Evolutionary conservation across 768 basidiomycete genomes (phyloP).

Genomic region (Collybia mongolica): DNA sequence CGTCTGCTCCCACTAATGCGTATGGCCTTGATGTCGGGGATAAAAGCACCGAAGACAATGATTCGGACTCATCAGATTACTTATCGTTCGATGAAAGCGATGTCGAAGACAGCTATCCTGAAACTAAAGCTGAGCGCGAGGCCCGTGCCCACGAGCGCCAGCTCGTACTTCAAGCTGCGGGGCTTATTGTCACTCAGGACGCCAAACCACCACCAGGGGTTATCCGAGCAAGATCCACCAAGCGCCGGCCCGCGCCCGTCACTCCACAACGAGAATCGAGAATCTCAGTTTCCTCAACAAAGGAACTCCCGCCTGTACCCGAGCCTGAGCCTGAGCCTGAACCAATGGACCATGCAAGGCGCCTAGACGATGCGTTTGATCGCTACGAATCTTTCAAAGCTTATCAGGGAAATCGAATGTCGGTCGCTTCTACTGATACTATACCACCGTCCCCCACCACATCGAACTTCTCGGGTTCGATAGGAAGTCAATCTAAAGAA

Average conservation of each 20-base stretch:
- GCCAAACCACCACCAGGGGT: conserved; percentile 47
- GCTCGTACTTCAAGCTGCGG: conserved; percentile 86
- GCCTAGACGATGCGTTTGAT: conserved; percentile 83
- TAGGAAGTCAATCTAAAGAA: conserved; percentile 17
- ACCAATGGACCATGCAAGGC: conserved; percentile 36
- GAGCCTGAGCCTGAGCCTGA: conserved; percentile 21
- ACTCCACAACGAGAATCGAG: conserved; percentile 34
- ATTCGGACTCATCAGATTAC: conserved; percentile 30
- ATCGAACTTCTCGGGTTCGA: conserved; percentile 21
- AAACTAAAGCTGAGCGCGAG: conserved; percentile 50
- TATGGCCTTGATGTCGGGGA: conserved; percentile 8
- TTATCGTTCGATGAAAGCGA: conserved; percentile 36
- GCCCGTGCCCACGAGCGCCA: conserved; percentile 74
- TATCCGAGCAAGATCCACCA: conserved; percentile 25
- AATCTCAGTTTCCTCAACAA: conserved; percentile 27
- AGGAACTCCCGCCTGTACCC: conserved; percentile 59
- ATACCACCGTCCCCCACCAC: conserved; percentile 41
- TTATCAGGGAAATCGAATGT: conserved; percentile 49
- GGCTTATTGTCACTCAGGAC: conserved; percentile 72
- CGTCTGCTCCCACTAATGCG: not conserved
- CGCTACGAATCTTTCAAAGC: conserved; percentile 85
- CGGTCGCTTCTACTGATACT: conserved; percentile 60
- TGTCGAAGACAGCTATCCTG: conserved; percentile 33
- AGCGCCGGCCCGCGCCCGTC: conserved; percentile 47
- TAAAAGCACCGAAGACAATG: conserved; percentile 26